Evolutionary conservation across 2,329 filamentous ascomycete genomes (phyloP), one percentile per base, ranked within the genome.

Genomic region (Tolypocladium ovalisporum): DNA sequence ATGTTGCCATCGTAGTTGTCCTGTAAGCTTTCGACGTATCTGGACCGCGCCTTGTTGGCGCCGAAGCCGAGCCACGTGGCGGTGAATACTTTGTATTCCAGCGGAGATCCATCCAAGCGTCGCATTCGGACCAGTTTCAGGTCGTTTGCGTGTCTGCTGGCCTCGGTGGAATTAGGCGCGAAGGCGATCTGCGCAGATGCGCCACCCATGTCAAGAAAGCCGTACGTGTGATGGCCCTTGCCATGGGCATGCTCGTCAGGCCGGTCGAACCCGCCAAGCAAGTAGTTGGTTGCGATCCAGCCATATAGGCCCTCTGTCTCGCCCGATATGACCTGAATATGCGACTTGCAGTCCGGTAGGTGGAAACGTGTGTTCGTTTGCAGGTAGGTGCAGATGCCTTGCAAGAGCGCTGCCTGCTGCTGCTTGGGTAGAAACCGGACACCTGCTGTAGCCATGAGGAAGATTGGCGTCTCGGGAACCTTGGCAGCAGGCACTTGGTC

Each of bases 101-200:
- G 74, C 0, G 86, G 73, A 1, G 83, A 78, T 12, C 94, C 94
- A 68, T 94, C 86, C 24, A 97, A 73, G 3, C 86, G 94, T 61
- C 95, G 84, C 74, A 99, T 76, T 54, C 94, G 86, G 58, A 99
- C 74, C 17, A 97, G 72, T 62, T 91, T 96, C 57, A 99, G 75
- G 68, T 97, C 91, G 61, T 97, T 82, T 0, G 90, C 87, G 70
- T 99, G 95, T 67, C 91, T 94, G 66, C 86, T 82, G 1, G 91
- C 86, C 70, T 99, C 94, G 1, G 94, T 97, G 4, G 82, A 75
- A 71, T 99, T 99, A 1, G 94, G 94, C 2, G 92, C 93, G 71
- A 99, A 99, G 0, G 95, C 94, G 67, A 99, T 97, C 73, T 99
- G 94, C 19, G 94, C 93, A 0, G 93, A 97, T 32, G 94, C 94